Evolutionary conservation across 163 green algal genomes (phyloP).

Genomic region (Coccomyxa subellipsoidea): DNA sequence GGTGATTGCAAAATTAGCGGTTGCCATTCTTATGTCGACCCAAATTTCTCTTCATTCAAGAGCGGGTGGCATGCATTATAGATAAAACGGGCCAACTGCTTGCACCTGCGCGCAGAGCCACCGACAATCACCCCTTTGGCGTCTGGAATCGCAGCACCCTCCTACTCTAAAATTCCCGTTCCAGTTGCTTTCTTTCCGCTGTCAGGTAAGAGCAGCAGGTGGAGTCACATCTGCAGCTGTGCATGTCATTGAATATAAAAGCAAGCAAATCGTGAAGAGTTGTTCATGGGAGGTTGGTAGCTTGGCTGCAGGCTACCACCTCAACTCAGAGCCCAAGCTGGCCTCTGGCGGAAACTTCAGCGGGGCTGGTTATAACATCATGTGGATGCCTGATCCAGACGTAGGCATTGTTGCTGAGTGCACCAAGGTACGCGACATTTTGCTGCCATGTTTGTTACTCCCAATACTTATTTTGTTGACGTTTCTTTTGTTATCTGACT

Average conservation of each 20-base stretch:
- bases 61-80: too few species aligned
- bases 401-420: slow-evolving; percentile 1
- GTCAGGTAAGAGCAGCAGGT: neutral
- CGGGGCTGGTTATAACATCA: neutral
- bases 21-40: too few species aligned
- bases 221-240: too few species aligned
- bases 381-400: neutral
- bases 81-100: neutral
- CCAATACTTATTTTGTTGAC: too few species aligned
- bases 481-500: too few species aligned
- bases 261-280: too few species aligned
- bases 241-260: too few species aligned
- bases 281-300: too few species aligned
- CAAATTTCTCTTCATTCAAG: too few species aligned
- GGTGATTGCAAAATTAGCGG: too few species aligned
- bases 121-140: neutral
- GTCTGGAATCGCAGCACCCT: neutral
- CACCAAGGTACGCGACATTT: neutral
- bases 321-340: neutral
- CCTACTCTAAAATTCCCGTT: neutral
- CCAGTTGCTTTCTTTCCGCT: neutral
- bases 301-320: neutral
- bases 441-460: neutral
- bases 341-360: neutral
- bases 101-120: neutral